Conservation (phyloP, 2,329 filamentous ascomycete genomes). For the Trichocomaceae sp. region DNA sequence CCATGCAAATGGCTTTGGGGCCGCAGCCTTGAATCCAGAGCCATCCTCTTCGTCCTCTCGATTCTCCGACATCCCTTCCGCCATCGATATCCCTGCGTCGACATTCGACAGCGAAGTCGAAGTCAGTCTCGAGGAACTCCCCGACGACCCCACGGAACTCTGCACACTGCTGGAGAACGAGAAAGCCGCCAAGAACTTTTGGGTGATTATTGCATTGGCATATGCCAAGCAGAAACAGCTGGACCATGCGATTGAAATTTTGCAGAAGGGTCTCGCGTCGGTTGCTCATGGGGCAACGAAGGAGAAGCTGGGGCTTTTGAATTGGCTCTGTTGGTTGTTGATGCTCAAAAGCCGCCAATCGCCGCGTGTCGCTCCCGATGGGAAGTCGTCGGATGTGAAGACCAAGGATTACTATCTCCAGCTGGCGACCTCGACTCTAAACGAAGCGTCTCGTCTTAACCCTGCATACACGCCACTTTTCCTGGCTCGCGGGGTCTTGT, state of each 20-base stretch:
- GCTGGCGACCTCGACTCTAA: constrained; percentile 81
- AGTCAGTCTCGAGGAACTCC: constrained; percentile 82
- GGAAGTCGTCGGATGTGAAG: constrained; percentile 63
- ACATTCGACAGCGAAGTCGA: constrained; percentile 67
- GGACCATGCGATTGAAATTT: constrained; percentile 68
- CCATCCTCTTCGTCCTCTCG: constrained; percentile 38
- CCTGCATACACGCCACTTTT: constrained; percentile 87
- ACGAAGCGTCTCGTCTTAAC: constrained; percentile 91
- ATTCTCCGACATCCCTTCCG: constrained; percentile 56
- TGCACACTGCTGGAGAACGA: constrained; percentile 95
- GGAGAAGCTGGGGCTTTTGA: constrained; percentile 78
- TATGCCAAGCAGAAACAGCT: constrained; percentile 95
- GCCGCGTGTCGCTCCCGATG: constrained; percentile 59
- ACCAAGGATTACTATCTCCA: constrained; percentile 93
- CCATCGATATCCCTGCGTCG: constrained; percentile 59
- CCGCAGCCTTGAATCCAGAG: constrained; percentile 28
- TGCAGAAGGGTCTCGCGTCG: constrained; percentile 67
- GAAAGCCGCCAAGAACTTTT: constrained; percentile 80
- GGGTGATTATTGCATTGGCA: constrained; percentile 95
- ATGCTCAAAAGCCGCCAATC: constrained; percentile 83
- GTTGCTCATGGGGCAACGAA: constrained; percentile 64
- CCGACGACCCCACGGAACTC: constrained; percentile 90
- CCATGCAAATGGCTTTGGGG: constrained; percentile 48
- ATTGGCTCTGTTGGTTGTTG: constrained; percentile 84
- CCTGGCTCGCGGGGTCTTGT: constrained; percentile 81